Percentiles rank a stretch among this genome's conserved stretches.
Conservation (phyloP, 192 early-diverging fungal genomes). For the Chytriomyces sp. region DNA sequence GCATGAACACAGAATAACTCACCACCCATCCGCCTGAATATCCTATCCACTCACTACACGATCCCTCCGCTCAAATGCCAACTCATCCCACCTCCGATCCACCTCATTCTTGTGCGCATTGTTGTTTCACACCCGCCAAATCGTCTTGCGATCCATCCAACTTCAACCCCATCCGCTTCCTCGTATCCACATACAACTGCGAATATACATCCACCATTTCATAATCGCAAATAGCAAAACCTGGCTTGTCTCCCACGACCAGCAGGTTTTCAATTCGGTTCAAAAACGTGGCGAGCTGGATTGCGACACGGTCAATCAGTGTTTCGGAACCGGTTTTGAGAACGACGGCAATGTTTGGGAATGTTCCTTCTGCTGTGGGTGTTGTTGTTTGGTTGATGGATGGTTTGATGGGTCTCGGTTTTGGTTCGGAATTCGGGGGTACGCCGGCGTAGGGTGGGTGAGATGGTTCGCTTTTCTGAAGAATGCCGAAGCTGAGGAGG, state of each 20-base stretch:
- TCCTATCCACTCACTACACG: slow-evolving; percentile 18
- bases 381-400: too few species aligned
- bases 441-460: too few species aligned
- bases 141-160: background rate
- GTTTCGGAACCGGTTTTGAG: slow-evolving; percentile 61
- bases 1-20: too few species aligned
- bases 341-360: slow-evolving; percentile 44
- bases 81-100: background rate
- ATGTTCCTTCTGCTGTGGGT: too few species aligned
- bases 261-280: slow-evolving; percentile 42
- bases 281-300: slow-evolving; percentile 58
- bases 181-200: slow-evolving; percentile 37
- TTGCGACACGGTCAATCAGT: slow-evolving; percentile 42
- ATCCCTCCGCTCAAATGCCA: background rate
- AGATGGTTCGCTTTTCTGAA: too few species aligned
- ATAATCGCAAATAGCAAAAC: slow-evolving; percentile 45
- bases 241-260: slow-evolving; percentile 57
- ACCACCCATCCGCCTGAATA: slow-evolving; percentile 5
- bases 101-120: background rate
- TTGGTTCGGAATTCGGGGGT: too few species aligned
- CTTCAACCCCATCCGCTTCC: slow-evolving; percentile 10
- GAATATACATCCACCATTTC: slow-evolving; percentile 57
- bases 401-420: too few species aligned
- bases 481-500: too few species aligned
- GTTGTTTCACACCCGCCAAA: background rate